Evolutionary conservation across 2,329 filamentous ascomycete species (phyloP).

Genomic region (Cordyceps javanica): DNA sequence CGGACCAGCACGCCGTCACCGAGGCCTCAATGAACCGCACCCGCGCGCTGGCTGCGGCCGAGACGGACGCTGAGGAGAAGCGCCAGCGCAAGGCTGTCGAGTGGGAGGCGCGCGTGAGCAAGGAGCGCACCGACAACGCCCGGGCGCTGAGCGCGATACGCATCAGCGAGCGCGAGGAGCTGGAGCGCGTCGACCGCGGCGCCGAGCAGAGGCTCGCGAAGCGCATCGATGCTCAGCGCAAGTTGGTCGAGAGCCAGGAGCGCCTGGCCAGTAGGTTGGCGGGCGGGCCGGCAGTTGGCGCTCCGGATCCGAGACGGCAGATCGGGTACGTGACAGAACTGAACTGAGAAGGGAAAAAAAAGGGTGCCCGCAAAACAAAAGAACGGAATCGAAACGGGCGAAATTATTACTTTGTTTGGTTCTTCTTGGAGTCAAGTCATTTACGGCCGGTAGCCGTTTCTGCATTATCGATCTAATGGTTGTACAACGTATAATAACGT

Average conservation of each 20-base stretch:
- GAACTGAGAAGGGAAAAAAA: slow-evolving; percentile 25
- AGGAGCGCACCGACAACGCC: slow-evolving; percentile 42
- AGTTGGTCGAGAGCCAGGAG: slow-evolving; percentile 43
- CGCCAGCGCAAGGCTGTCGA: slow-evolving; percentile 39
- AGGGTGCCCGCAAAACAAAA: not conserved
- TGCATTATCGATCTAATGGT: not conserved
- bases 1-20: slow-evolving; percentile 42
- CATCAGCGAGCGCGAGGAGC: slow-evolving; percentile 44
- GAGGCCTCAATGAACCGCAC: slow-evolving; percentile 39
- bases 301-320: slow-evolving; percentile 34
- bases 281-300: slow-evolving; percentile 23
- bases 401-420: not conserved
- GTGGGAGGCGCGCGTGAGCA: slow-evolving; percentile 42
- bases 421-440: not conserved
- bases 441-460: not conserved
- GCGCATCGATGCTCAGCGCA: slow-evolving; percentile 45
- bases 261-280: slow-evolving; percentile 38
- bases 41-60: slow-evolving; percentile 39
- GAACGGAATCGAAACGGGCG: too few relatives aligned
- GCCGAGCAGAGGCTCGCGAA: slow-evolving; percentile 40
- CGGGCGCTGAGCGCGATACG: slow-evolving; percentile 43
- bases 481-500: not conserved
- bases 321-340: slow-evolving; percentile 53
- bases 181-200: slow-evolving; percentile 41
- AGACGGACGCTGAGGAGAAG: slow-evolving; percentile 38